phyloP scores from a whole-genome alignment of 2,329 filamentous ascomycete genomes.

The Didymella exigua region DNA sequence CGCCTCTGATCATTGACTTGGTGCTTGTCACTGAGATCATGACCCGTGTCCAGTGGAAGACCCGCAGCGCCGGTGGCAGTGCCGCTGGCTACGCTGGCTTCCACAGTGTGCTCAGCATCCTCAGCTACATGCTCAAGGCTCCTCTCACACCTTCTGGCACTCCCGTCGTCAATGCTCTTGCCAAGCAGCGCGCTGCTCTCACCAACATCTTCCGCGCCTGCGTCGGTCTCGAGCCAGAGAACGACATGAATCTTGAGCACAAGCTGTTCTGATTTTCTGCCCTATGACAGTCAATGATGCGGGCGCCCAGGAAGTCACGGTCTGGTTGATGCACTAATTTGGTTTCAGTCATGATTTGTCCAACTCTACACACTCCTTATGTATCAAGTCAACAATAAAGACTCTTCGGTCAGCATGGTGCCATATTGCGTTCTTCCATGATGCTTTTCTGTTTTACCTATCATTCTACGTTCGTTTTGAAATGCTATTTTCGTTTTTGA shows the following conservation, averaged over 20 bases:
- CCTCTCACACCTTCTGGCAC: slow-evolving; percentile 93
- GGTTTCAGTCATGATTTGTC: slow-evolving; percentile 17
- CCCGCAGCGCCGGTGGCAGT: slow-evolving; percentile 55
- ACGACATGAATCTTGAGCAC: slow-evolving; percentile 98
- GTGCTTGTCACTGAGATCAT: slow-evolving; percentile 95
- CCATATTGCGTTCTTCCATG: neutral
- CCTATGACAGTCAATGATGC: neutral
- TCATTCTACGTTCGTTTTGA: too few relatives aligned
- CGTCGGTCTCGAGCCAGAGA: slow-evolving; percentile 94
- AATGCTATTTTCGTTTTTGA: too few relatives aligned
- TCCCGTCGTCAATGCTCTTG: slow-evolving; percentile 91
- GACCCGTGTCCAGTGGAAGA: slow-evolving; percentile 95
- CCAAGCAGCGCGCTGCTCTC: slow-evolving; percentile 91
- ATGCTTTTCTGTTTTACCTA: too few relatives aligned
- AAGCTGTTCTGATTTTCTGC: slow-evolving; percentile 71
- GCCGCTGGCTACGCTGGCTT: slow-evolving; percentile 83
- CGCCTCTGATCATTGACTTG: slow-evolving; percentile 95
- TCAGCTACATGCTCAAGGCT: slow-evolving; percentile 98
- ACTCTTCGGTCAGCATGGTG: neutral
- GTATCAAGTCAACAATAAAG: slow-evolving; percentile 15
- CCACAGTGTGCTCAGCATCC: slow-evolving; percentile 93
- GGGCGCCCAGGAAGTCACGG: neutral
- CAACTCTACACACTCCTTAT: slow-evolving; percentile 38
- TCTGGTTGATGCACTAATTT: neutral
- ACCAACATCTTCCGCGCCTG: slow-evolving; percentile 99